Percentiles rank a stretch among this genome's conserved stretches.
Conservation (phyloP, 768 basidiomycete species). For the Hypholoma fasciculare region DNA sequence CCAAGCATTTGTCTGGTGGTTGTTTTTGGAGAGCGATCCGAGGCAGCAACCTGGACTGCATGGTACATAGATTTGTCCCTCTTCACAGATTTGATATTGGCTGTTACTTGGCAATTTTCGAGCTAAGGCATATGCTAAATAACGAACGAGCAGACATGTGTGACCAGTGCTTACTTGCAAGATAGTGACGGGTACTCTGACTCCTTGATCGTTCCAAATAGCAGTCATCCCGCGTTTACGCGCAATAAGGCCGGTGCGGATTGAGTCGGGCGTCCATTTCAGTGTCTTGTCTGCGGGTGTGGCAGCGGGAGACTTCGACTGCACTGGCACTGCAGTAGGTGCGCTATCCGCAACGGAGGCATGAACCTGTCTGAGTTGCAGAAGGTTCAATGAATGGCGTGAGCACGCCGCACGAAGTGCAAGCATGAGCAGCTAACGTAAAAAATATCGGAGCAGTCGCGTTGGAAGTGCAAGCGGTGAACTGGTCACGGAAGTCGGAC, state of each 20-base stretch:
- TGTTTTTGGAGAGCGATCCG: constrained; percentile 69
- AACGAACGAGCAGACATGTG: neutral
- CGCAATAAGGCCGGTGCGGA: constrained; percentile 91
- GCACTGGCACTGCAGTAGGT: constrained; percentile 23
- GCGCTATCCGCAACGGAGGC: constrained; percentile 35
- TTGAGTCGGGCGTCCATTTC: constrained; percentile 85
- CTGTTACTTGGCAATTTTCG: constrained; percentile 89
- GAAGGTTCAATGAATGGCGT: constrained; percentile 32
- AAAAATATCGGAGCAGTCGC: constrained; percentile 1
- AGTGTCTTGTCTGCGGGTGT: constrained; percentile 16
- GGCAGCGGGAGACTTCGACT: constrained; percentile 25
- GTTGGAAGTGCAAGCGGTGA: neutral
- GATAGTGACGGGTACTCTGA: constrained; percentile 87
- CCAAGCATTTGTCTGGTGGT: constrained; percentile 82
- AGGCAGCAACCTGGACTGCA: constrained; percentile 92
- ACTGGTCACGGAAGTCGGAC: constrained; percentile 21
- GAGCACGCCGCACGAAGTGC: constrained; percentile 48
- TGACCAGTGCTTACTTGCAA: constrained; percentile 69
- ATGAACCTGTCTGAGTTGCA: constrained; percentile 41
- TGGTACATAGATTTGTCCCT: constrained; percentile 75
- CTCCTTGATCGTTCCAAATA: constrained; percentile 90
- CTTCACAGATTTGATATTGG: constrained; percentile 66
- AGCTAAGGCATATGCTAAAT: constrained; percentile 43
- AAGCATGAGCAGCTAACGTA: constrained; percentile 40
- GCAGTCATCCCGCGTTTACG: constrained; percentile 95